Evolutionary conservation across 2,329 filamentous ascomycete genomes (phyloP).

Genomic region (Colletotrichum sp.): DNA sequence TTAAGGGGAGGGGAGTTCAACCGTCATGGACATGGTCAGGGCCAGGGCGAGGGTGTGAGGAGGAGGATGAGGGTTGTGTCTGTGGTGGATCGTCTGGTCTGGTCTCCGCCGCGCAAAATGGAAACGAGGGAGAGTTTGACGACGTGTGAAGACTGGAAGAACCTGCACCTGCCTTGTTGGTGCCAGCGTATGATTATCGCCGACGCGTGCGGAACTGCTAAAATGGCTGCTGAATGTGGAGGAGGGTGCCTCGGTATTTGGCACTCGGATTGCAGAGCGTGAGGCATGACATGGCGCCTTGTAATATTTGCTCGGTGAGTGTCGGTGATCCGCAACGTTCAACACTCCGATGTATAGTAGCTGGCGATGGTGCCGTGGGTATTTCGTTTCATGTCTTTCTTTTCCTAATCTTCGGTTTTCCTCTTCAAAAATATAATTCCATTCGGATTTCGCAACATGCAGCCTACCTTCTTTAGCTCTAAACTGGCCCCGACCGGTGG

Average conservation of each 20-base stretch:
- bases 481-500: not conserved
- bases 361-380: not conserved
- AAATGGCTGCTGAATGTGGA: not conserved
- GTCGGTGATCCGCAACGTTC: not conserved
- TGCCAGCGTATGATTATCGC: not conserved
- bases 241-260: not conserved
- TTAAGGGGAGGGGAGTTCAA: not conserved
- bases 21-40: not conserved
- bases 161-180: not conserved
- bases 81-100: slow-evolving; percentile 19
- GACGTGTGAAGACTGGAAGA: slow-evolving; percentile 14
- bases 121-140: slow-evolving; percentile 13
- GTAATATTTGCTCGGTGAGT: not conserved
- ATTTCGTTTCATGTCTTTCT: not conserved
- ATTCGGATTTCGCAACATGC: not conserved
- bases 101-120: slow-evolving; percentile 1
- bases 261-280: not conserved
- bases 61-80: slow-evolving; percentile 14
- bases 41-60: not conserved
- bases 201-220: not conserved
- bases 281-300: not conserved
- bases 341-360: not conserved
- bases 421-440: not conserved
- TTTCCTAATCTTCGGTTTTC: not conserved
- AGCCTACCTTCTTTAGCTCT: not conserved